Evolutionary conservation across 2,329 filamentous ascomycete species (phyloP).

Genomic region (Botryosphaeria dothidea): DNA sequence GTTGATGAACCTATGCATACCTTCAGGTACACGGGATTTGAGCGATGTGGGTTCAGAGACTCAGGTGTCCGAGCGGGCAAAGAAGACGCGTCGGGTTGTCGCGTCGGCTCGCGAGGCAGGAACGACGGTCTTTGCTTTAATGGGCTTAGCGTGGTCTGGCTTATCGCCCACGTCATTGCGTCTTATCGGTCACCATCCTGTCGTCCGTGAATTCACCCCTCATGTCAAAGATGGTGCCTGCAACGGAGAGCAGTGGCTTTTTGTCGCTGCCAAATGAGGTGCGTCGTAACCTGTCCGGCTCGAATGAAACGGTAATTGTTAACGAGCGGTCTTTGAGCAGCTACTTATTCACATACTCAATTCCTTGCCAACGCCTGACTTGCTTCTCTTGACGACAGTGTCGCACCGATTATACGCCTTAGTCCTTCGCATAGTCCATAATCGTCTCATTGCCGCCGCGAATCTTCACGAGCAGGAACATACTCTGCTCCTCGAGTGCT

Average conservation of each 20-base stretch:
- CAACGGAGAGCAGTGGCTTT: neutral
- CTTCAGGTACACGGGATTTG: neutral
- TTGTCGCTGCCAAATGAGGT: slow-evolving; percentile 40
- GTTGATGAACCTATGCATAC: neutral
- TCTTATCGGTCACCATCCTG: slow-evolving; percentile 1
- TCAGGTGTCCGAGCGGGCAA: neutral
- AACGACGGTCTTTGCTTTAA: neutral
- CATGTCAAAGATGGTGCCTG: slow-evolving; percentile 18
- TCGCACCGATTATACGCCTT: slow-evolving; percentile 65
- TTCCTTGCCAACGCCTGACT: slow-evolving; percentile 41
- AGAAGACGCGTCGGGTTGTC: slow-evolving; percentile 1
- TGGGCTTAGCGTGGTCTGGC: neutral
- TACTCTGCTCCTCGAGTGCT: slow-evolving; percentile 75
- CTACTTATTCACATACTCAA: slow-evolving; percentile 47
- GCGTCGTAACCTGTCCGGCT: neutral
- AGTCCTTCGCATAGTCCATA: slow-evolving; percentile 64
- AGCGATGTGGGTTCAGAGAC: neutral
- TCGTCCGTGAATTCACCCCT: neutral
- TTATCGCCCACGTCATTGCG: slow-evolving; percentile 10
- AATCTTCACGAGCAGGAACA: slow-evolving; percentile 55
- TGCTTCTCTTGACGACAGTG: slow-evolving; percentile 58
- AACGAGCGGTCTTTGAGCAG: slow-evolving; percentile 22
- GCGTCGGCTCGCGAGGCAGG: neutral
- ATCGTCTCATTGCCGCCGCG: slow-evolving; percentile 62
- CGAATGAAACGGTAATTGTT: neutral